Conservation (phyloP, 768 basidiomycete genomes). For the Termitomyces heimii region DNA sequence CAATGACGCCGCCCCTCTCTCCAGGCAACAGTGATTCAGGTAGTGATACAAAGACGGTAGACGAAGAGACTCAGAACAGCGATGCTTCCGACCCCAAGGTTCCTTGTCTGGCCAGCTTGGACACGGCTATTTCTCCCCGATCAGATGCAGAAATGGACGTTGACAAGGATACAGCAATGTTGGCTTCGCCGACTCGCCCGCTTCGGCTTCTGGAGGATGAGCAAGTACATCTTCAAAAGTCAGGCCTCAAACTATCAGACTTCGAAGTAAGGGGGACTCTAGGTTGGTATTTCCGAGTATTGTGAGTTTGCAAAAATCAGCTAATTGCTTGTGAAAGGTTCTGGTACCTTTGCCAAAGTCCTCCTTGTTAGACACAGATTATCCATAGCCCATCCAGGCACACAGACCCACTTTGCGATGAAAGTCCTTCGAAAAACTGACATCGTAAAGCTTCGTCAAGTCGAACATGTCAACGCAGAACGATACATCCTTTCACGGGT, state of each 20-base stretch:
- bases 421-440: conserved; percentile 86
- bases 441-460: conserved; percentile 85
- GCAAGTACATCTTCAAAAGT: conserved; percentile 51
- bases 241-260: conserved; percentile 64
- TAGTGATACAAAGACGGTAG: conserved; percentile 29
- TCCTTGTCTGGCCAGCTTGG: background rate
- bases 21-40: conserved; percentile 43
- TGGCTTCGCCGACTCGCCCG: conserved; percentile 31
- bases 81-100: conserved; percentile 6
- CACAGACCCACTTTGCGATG: conserved; percentile 74
- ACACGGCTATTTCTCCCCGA: conserved; percentile 8
- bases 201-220: conserved; percentile 65
- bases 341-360: conserved; percentile 94
- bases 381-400: conserved; percentile 36
- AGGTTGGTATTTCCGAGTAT: conserved; percentile 36
- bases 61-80: conserved; percentile 31
- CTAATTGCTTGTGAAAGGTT: conserved; percentile 45
- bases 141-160: conserved; percentile 20
- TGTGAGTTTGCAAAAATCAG: background rate
- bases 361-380: conserved; percentile 77
- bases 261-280: conserved; percentile 79
- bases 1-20: conserved; percentile 67
- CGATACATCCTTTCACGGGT: conserved; percentile 89
- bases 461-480: conserved; percentile 97
- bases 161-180: conserved; percentile 12